Base-by-base conservation (phyloP, 331 rosid species). In the Malus hybrid region DNA sequence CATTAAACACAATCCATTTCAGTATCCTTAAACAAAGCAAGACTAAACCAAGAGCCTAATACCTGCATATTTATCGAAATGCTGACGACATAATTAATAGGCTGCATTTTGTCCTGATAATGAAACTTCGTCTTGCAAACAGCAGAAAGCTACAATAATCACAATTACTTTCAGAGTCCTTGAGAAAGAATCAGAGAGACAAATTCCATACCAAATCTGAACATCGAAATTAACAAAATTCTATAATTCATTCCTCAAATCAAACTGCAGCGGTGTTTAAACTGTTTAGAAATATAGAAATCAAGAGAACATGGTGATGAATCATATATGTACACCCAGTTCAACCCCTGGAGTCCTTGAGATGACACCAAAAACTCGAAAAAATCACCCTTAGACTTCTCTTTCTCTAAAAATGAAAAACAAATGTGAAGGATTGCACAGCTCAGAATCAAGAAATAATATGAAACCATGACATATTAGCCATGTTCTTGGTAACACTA, bases 61-160 rank as follows among this genome's bases (percentile, higher is more conserved):
- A 94, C 99, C 97, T 88, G 85, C 97, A 94, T 94, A 77, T 85
- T 87, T 62, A 83, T 68, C 76, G 99, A 77, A 66, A 92, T 72
- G 70, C 82, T 19, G 75, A 86, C 87, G 7, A 80, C 96, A 77
- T 94, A 94, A 64, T 83, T 80, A 75, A 77, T 84, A 46, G 99
- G 97, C 75, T 71, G 92, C 75, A 42, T 79, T 88, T 94, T 94
- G 90, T 94, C 99, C 81, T 89, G 96, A 80, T 90, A 94, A 85
- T 94, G 97, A 71, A 94, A 94, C 86, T 77, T 84, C 39, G 96
- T 94, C 89, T 94, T 90, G 18, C 96, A 94, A 83, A 94, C 82
- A 63, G 99, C 96, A 73, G 95, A 87, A 85, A 94, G 92, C 99
- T 93, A 83, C 89, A 87, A 36, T 71, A 85, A 84, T 72, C 26